Percentiles rank a stretch among this genome's conserved stretches.
Conservation (phyloP, 139 green algal genomes). For the Desmodesmus armatus region DNA sequence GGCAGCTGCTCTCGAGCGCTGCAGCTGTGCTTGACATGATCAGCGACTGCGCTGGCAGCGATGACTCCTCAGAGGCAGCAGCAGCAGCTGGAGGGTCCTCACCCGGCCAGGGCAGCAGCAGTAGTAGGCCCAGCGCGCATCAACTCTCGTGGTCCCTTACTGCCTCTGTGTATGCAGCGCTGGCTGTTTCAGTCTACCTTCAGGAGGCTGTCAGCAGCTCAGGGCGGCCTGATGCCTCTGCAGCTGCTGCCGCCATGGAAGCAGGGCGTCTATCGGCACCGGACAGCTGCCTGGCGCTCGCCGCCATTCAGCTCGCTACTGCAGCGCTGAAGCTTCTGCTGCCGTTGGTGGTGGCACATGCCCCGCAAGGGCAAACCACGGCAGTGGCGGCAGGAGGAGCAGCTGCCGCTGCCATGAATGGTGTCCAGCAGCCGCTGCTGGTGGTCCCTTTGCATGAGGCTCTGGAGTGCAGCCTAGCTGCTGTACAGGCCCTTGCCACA, state of each 20-base stretch:
- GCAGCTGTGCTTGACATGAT: not conserved
- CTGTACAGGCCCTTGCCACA: not conserved
- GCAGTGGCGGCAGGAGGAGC: not conserved
- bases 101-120: no score
- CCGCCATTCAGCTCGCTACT: not conserved
- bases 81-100: not conserved
- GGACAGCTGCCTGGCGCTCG: not conserved
- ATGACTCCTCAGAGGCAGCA: not conserved
- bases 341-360: not conserved
- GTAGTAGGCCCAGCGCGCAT: no score
- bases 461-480: slow-evolving; percentile 3
- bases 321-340: not conserved
- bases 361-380: no score
- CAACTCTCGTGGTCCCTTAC: not conserved
- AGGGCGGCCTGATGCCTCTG: not conserved
- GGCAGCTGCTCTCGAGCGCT: not conserved
- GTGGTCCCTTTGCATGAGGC: not conserved
- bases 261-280: not conserved
- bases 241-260: no score
- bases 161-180: not conserved
- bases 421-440: not conserved
- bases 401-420: not conserved
- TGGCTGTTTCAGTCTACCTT: not conserved
- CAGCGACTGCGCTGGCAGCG: not conserved
- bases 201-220: not conserved